Evolutionary conservation across 139 green algal species (phyloP).

Genomic region (Asterochloris erici): DNA sequence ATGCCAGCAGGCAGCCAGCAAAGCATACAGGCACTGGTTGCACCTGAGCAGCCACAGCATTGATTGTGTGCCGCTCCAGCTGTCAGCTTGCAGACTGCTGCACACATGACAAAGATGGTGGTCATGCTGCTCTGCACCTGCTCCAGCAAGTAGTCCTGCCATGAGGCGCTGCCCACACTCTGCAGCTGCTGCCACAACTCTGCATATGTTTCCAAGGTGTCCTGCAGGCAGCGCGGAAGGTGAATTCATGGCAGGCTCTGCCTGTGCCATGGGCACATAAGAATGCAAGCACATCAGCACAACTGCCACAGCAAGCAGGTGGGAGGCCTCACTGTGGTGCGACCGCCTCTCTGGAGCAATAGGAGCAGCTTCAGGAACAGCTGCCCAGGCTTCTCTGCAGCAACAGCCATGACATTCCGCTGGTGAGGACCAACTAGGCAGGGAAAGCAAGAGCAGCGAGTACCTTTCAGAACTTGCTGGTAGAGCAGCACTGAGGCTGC

Average conservation of each 20-base stretch:
- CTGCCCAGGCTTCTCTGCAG: constrained; percentile 2
- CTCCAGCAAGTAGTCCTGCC: constrained; percentile 9
- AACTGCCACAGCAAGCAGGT: too few relatives aligned
- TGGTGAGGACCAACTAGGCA: too few relatives aligned
- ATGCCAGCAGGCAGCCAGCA: not conserved
- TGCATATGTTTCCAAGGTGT: constrained; percentile 5
- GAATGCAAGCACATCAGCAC: too few relatives aligned
- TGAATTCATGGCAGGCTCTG: too few relatives aligned
- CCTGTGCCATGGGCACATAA: too few relatives aligned
- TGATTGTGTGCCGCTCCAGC: too few relatives aligned
- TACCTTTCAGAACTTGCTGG: constrained; percentile 2
- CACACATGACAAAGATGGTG: not conserved
- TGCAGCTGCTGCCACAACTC: not conserved
- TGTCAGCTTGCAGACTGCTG: not conserved
- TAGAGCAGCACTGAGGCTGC: constrained; percentile 9
- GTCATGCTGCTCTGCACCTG: not conserved
- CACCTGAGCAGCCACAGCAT: not conserved
- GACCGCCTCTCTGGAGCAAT: not conserved
- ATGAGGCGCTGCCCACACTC: not conserved
- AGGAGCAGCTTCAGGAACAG: constrained; percentile 8
- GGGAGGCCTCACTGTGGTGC: too few relatives aligned
- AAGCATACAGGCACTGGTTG: not conserved
- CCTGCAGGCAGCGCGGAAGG: not conserved
- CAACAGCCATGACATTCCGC: too few relatives aligned
- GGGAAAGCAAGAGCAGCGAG: too few relatives aligned